Conservation (phyloP, 768 basidiomycete species). For the Hypsizygus marmoreus region DNA sequence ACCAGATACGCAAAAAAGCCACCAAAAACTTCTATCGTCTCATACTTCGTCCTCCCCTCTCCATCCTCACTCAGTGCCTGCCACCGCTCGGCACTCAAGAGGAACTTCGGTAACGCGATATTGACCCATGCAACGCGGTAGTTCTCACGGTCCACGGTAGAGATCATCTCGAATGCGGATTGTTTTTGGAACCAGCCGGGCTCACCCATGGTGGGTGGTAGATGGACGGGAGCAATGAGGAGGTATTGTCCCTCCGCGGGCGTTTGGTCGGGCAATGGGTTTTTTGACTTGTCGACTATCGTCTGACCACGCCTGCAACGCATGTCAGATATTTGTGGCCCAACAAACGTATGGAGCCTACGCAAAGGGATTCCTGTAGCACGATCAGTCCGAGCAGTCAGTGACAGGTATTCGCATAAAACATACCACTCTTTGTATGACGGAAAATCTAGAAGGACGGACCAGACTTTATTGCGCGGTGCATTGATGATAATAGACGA, state of each 20-base stretch:
- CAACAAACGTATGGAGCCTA: slow-evolving; percentile 30
- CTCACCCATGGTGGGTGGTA: slow-evolving; percentile 59
- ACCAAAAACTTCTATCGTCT: slow-evolving; percentile 61
- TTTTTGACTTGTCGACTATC: slow-evolving; percentile 40
- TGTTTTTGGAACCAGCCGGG: slow-evolving; percentile 37
- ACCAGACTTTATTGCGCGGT: slow-evolving; percentile 62
- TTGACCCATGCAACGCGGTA: slow-evolving; percentile 61
- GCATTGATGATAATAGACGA: slow-evolving; percentile 60
- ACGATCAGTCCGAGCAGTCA: slow-evolving; percentile 4
- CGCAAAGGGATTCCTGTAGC: slow-evolving; percentile 67
- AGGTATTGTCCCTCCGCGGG: slow-evolving; percentile 51
- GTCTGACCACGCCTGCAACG: slow-evolving; percentile 48
- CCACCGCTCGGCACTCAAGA: slow-evolving; percentile 62
- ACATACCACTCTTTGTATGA: slow-evolving; percentile 62
- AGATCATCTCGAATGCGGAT: slow-evolving; percentile 47
- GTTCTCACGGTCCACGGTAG: slow-evolving; percentile 51
- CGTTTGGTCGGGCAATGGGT: slow-evolving; percentile 47
- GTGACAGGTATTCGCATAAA: neutral
- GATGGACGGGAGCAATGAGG: slow-evolving; percentile 51
- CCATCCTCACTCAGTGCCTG: slow-evolving; percentile 55
- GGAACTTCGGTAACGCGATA: slow-evolving; percentile 40
- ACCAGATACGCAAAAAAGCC: slow-evolving; percentile 59
- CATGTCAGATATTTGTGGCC: slow-evolving; percentile 1
- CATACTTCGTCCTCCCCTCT: slow-evolving; percentile 60
- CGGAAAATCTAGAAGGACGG: slow-evolving; percentile 58